A percentile compares a stretch with the other conserved stretches of the same genome.
These are phyloP conservation scores for Arabis alpina DNA, from an alignment of 345 rosid species.

Conservation along the genomic window DNA sequence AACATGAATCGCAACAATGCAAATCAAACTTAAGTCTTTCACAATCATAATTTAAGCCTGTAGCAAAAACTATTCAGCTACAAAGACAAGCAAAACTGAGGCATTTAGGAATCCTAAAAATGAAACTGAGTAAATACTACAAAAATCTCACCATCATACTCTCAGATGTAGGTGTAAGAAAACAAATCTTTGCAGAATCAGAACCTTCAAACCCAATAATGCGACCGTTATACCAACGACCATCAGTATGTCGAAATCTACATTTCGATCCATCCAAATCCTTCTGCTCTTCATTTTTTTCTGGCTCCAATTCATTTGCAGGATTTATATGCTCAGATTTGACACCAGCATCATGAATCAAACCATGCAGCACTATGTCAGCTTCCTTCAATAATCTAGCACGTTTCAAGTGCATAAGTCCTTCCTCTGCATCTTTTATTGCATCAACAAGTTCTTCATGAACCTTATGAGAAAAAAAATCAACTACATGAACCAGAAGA, in stretches of 20 bases:
- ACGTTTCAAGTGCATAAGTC: constrained; percentile 74
- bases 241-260: constrained; percentile 70
- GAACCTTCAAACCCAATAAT: constrained; percentile 61
- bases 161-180: constrained; percentile 86
- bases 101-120: not conserved
- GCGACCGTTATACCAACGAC: constrained; percentile 93
- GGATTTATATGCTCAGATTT: constrained; percentile 59
- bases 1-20: constrained; percentile 14
- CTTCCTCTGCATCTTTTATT: constrained; percentile 80
- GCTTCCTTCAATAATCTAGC: constrained; percentile 72
- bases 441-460: constrained; percentile 73
- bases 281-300: constrained; percentile 51
- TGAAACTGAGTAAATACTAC: constrained; percentile 8
- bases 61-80: constrained; percentile 18
- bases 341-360: constrained; percentile 41
- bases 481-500: constrained; percentile 25
- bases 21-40: not conserved
- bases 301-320: constrained; percentile 53
- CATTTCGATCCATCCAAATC: constrained; percentile 73
- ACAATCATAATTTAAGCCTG: not conserved
- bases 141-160: constrained; percentile 71
- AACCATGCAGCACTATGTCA: constrained; percentile 50
- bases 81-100: not conserved
- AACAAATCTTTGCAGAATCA: constrained; percentile 68
- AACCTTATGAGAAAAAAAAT: constrained; percentile 45